These are phyloP conservation scores for Coleophoma cylindrospora DNA, from an alignment of 2,329 filamentous ascomycete species.

Conservation along the genomic window DNA sequence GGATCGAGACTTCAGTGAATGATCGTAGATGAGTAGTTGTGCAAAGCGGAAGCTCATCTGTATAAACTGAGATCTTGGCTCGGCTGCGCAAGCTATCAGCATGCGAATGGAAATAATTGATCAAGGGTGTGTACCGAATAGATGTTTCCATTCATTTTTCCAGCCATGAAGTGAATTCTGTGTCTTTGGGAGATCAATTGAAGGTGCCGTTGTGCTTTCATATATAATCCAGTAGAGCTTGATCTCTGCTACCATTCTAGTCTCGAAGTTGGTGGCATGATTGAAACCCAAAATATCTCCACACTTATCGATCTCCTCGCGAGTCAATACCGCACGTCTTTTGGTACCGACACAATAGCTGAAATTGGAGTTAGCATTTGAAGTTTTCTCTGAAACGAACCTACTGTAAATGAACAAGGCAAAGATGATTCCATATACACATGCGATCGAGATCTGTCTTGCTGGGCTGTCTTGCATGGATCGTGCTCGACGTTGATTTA, in stretches of 20 bases:
- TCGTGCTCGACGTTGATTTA: no score
- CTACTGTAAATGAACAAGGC: no score
- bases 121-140: no score
- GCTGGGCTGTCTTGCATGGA: no score
- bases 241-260: conserved; percentile 40
- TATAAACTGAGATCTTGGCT: conserved; percentile 38
- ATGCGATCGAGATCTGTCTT: no score
- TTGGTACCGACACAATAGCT: no score
- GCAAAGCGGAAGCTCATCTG: conserved; percentile 41
- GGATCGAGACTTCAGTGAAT: no score
- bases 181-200: conserved; percentile 27
- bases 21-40: conserved; percentile 34
- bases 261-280: conserved; percentile 36
- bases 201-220: conserved; percentile 25
- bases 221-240: conserved; percentile 40
- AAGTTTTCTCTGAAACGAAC: no score
- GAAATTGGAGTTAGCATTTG: no score
- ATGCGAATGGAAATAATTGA: conserved; percentile 4
- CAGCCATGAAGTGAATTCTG: no score
- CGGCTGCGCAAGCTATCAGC: conserved; percentile 23
- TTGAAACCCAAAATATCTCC: conserved; percentile 31
- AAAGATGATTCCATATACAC: no score
- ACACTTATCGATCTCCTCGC: conserved; percentile 31
- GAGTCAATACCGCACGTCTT: conserved; percentile 17
- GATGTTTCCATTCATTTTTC: no score